phyloP scores from a whole-genome alignment of 2,329 filamentous ascomycete species.

The Ceratocystis huliohia region DNA sequence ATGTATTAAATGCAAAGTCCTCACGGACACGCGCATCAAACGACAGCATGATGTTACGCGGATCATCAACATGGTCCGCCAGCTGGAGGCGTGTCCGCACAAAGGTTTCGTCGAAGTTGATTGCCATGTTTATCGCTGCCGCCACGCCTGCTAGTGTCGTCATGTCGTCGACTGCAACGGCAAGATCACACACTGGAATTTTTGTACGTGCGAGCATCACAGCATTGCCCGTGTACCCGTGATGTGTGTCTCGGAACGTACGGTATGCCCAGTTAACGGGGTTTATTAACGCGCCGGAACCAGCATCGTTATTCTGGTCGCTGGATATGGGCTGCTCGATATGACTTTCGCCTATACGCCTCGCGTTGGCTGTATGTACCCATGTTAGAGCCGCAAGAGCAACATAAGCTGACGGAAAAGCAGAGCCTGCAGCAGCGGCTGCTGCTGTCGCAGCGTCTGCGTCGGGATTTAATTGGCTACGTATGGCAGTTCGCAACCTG shows the following conservation, averaged over 20 bases:
- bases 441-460: not conserved
- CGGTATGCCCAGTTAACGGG: conserved; percentile 33
- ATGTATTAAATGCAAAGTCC: conserved; percentile 35
- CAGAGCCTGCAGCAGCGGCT: not conserved
- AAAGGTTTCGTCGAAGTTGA: conserved; percentile 31
- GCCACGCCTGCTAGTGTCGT: conserved; percentile 27
- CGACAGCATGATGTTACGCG: conserved; percentile 31
- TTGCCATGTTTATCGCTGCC: conserved; percentile 24
- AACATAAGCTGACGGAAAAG: conserved; percentile 30
- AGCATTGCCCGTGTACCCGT: conserved; percentile 33
- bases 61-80: conserved; percentile 30
- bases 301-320: not conserved
- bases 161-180: conserved; percentile 23
- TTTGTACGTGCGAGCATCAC: conserved; percentile 31
- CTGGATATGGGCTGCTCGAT: not conserved
- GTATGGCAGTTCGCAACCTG: conserved; percentile 26
- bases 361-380: conserved; percentile 30
- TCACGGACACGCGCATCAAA: conserved; percentile 32
- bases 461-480: conserved; percentile 8
- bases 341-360: conserved; percentile 23
- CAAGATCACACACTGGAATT: conserved; percentile 23
- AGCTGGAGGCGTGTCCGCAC: conserved; percentile 30
- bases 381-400: conserved; percentile 32
- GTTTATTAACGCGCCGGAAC: conserved; percentile 28
- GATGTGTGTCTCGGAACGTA: conserved; percentile 26